Base-by-base conservation (phyloP, 306 rosid species). In the Casuarina cunninghamiana region DNA sequence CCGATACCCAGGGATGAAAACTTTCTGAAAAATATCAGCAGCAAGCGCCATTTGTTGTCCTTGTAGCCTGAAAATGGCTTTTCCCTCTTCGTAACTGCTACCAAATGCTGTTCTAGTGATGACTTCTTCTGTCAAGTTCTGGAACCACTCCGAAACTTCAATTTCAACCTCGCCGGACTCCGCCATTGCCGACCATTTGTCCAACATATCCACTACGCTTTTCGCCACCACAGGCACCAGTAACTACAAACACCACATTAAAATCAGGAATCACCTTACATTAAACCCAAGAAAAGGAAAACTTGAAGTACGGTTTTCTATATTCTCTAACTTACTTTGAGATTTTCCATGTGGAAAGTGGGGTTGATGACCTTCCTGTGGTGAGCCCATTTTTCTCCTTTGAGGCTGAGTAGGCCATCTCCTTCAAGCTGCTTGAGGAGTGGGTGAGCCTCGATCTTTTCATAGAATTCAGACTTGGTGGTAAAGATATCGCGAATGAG, bases 1-100 rank as follows among this genome's bases (percentile, higher is more conserved):
- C 99, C 99, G 89, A 72, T 91, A 93, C n/a, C 99, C 98, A 0
- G 99, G 99, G 77, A 96, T 87, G 90, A 87, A 90, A 3, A 93
- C 94, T 83, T 90, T 93, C 44, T 93, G 98, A 39, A 93, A 96
- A 11, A 92, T 96, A 75, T 96, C 91, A 1, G 98, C 91, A 0
- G 97, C 99, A 37, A 93, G 81, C 39, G 80, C 50, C 97, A 93
- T 91, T 83, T 93, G 99, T 44, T 96, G 88, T 0, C 89, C 80
- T 86, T 96, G 99, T 17, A 96, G 80, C 2, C 83, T 74, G 78
- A 91, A 96, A 69, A 96, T 84, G 62, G 91, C 94, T 75, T 91
- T 96, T 53, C 98, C 99, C 74, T 93, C 98, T 82, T 91, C 93
- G 37, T 93, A 93, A 83, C 99, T 93, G 82, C 89, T 88, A 57